A percentile compares a stretch with the other conserved stretches of the same genome.
These are phyloP conservation scores for Lactifluus subvellereus DNA, from an alignment of 768 basidiomycete species.

Conservation along the genomic window DNA sequence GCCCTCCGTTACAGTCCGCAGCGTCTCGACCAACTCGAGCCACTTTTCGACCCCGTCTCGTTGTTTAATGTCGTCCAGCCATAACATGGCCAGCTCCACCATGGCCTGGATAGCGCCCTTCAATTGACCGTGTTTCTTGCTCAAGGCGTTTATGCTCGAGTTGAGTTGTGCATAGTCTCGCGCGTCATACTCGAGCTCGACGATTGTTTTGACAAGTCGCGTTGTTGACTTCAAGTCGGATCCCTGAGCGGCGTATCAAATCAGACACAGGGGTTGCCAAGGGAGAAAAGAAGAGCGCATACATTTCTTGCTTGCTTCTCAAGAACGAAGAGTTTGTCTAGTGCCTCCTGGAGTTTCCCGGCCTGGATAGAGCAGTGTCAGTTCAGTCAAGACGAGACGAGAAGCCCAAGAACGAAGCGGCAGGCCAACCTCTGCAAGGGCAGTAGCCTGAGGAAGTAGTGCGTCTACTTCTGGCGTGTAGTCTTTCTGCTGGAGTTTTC, in stretches of 20 bases:
- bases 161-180: slow-evolving; percentile 68
- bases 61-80: slow-evolving; percentile 71
- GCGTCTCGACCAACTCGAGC: slow-evolving; percentile 83
- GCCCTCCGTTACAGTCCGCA: slow-evolving; percentile 91
- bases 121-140: slow-evolving; percentile 97
- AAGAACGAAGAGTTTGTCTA: slow-evolving; percentile 82
- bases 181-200: slow-evolving; percentile 66
- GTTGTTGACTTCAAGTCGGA: slow-evolving; percentile 92
- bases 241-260: slow-evolving; percentile 47
- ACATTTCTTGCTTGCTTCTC: slow-evolving; percentile 99
- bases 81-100: slow-evolving; percentile 79
- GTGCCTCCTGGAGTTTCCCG: slow-evolving; percentile 75
- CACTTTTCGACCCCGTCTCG: slow-evolving; percentile 66
- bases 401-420: not conserved
- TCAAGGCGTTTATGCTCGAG: slow-evolving; percentile 57
- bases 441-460: slow-evolving; percentile 61
- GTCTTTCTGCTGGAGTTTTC: slow-evolving; percentile 80
- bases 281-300: slow-evolving; percentile 25
- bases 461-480: slow-evolving; percentile 78
- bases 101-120: slow-evolving; percentile 88
- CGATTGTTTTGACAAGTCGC: slow-evolving; percentile 68
- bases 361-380: slow-evolving; percentile 41
- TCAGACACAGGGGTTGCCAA: slow-evolving; percentile 8
- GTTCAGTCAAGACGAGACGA: not conserved
- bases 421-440: slow-evolving; percentile 61